Evolutionary conservation across 2,329 filamentous ascomycete species (phyloP).

Genomic region (Fusarium stilboides): DNA sequence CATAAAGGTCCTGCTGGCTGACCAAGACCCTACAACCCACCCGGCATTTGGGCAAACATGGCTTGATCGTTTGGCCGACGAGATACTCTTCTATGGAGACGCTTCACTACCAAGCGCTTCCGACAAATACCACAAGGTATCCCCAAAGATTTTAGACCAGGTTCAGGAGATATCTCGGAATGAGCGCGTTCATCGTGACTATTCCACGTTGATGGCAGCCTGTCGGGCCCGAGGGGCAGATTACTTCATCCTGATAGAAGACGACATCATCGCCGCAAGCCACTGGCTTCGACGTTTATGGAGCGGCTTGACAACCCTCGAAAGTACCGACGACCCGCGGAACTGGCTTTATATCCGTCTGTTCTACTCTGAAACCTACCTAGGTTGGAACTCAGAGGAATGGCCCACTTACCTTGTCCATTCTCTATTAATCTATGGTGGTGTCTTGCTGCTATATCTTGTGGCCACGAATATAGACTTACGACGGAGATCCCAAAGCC

Average conservation of each 20-base stretch:
- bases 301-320: constrained; percentile 27
- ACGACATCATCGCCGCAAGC: constrained; percentile 53
- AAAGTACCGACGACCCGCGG: constrained; percentile 38
- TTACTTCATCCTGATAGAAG: constrained; percentile 54
- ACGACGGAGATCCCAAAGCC: constrained; percentile 3
- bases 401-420: constrained; percentile 48
- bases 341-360: constrained; percentile 54
- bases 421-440: constrained; percentile 13
- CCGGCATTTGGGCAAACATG: constrained; percentile 50
- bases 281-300: constrained; percentile 51
- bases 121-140: background rate
- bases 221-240: constrained; percentile 44
- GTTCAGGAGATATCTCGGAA: constrained; percentile 26
- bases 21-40: constrained; percentile 47
- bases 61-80: constrained; percentile 50
- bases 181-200: constrained; percentile 50
- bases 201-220: constrained; percentile 46
- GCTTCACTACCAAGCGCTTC: rapidly evolving
- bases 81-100: constrained; percentile 50
- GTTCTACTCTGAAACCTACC: constrained; percentile 55
- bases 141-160: rapidly evolving
- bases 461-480: constrained; percentile 17
- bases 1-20: constrained; percentile 51
- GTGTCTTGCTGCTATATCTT: constrained; percentile 35
- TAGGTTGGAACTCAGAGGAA: constrained; percentile 56